phyloP scores from a whole-genome alignment of 345 rosid genomes.

The Acer campestre region DNA sequence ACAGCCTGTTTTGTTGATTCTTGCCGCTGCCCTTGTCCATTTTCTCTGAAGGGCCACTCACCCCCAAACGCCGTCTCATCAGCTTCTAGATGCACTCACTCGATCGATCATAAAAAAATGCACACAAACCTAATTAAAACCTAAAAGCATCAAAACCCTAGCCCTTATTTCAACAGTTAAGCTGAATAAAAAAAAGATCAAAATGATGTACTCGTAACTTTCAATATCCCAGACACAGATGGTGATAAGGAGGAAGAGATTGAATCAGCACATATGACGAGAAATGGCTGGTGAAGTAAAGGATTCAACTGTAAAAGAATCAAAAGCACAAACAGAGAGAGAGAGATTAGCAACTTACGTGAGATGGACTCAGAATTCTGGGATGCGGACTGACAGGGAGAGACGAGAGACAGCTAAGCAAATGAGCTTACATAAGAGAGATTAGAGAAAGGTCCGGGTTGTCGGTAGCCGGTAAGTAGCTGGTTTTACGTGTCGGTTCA shows the following conservation, averaged over 20 bases:
- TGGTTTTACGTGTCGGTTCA: constrained; percentile 10
- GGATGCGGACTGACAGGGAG: not conserved
- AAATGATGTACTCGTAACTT: not conserved
- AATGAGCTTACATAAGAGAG: constrained; percentile 14
- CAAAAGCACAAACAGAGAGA: not conserved
- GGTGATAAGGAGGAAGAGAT: not conserved
- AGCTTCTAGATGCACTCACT: constrained; percentile 18
- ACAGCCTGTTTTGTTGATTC: constrained; percentile 52
- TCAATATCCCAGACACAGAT: not conserved
- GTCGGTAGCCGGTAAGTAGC: constrained; percentile 60
- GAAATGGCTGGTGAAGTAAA: not conserved
- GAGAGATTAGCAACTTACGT: constrained; percentile 10
- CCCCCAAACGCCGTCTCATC: constrained; percentile 76
- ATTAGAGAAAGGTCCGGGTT: constrained; percentile 23
- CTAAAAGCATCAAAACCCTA: not conserved
- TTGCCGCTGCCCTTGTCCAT: constrained; percentile 70
- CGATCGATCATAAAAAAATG: constrained; percentile 17
- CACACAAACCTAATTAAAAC: constrained; percentile 22
- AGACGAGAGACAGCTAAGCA: not conserved
- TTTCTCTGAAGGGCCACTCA: constrained; percentile 33
- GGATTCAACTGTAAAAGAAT: not conserved
- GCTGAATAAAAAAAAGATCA: not conserved
- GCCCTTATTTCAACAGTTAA: not conserved
- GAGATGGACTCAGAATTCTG: too few relatives aligned
- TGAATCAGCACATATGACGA: constrained; percentile 12